These are phyloP conservation scores for Talaromyces borbonicus DNA, from an alignment of 495 filamentous ascomycete species.

Conservation along the genomic window DNA sequence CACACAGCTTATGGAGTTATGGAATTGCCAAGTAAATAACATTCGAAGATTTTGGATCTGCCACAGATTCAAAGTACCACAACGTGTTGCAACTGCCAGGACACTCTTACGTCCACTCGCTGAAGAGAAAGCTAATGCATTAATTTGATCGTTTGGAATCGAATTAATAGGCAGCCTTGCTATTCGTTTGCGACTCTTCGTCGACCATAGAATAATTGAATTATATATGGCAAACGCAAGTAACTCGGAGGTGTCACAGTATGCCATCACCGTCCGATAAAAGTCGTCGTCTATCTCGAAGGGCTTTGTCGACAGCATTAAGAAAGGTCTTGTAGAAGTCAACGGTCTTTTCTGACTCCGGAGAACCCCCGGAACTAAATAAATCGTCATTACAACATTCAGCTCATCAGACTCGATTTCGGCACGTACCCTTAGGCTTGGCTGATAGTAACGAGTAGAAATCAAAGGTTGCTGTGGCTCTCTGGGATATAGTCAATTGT, in stretches of 20 bases:
- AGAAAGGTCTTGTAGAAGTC: too few species aligned
- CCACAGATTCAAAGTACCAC: conserved; percentile 55
- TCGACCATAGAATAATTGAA: conserved; percentile 79
- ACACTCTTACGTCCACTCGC: conserved; percentile 65
- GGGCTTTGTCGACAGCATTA: too few species aligned
- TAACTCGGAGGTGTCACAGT: conserved; percentile 59
- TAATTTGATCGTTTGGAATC: conserved; percentile 53
- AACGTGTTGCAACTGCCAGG: conserved; percentile 72
- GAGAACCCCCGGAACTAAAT: too few species aligned
- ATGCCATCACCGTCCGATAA: conserved; percentile 87
- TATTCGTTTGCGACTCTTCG: conserved; percentile 36
- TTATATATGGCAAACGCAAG: conserved; percentile 81
- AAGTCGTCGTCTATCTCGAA: conserved; percentile 70
- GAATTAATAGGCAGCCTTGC: conserved; percentile 34
- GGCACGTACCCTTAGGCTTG: too few species aligned
- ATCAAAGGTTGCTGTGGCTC: conserved; percentile 8
- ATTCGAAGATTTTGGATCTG: conserved; percentile 46
- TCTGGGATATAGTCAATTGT: conserved; percentile 39
- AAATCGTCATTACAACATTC: too few species aligned
- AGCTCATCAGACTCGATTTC: too few species aligned
- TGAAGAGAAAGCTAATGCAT: conserved; percentile 83
- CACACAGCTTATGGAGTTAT: conserved; percentile 63
- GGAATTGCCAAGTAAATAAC: conserved; percentile 66
- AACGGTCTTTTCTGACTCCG: too few species aligned
- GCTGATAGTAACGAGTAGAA: too few species aligned